Base-by-base conservation (phyloP, 192 early-diverging fungal species). In the Diversispora epigaea region DNA sequence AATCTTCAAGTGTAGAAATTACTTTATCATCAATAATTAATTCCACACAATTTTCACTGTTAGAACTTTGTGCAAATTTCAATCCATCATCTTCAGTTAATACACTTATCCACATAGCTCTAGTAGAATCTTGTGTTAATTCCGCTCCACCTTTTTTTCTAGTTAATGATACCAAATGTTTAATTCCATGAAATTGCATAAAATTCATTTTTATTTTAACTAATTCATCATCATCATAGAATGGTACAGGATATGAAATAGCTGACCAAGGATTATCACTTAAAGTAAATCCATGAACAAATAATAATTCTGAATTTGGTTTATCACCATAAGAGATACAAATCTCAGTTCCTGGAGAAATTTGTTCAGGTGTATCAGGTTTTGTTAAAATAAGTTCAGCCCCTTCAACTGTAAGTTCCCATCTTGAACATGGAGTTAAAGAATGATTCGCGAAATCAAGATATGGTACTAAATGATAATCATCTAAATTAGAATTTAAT, bases 391-490 rank as follows among this genome's bases (percentile, higher is more conserved):
- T 46, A 40, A 84, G 67, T 25, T 81, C 76, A 11, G 81, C 67
- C 12, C 82, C 80, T 62, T 84, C 75, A 54, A 50, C 3, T 12
- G 68, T 74, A 2, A 90, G 57, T 25, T 87, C 73, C 91, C 91
- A 93, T 0, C 86, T 81, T 14, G 89, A 80, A 40, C 83, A 84
- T 10, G 87, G 82, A 6, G 56, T 46, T 4, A 75, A 25, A 0
- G 87, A 82, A 77, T 93, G 91, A 71, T 93, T 93, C 39, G 88
- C 89, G 79, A 93, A 89, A 79, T 93, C 91, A 52, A 93, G 79
- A 15, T 87, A 84, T 10, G 91, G 91, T 8, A 91, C 84, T 77
- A 92, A 67, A 54, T 85, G 85, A 52, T 82, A 79, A 66, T 90
- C 88, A 62, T 77, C 79, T 4, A 40, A 22, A 21, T 19, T 17